Evolutionary conservation across 169 alveolate genomes (phyloP).

Genomic region (Theileria parva): DNA sequence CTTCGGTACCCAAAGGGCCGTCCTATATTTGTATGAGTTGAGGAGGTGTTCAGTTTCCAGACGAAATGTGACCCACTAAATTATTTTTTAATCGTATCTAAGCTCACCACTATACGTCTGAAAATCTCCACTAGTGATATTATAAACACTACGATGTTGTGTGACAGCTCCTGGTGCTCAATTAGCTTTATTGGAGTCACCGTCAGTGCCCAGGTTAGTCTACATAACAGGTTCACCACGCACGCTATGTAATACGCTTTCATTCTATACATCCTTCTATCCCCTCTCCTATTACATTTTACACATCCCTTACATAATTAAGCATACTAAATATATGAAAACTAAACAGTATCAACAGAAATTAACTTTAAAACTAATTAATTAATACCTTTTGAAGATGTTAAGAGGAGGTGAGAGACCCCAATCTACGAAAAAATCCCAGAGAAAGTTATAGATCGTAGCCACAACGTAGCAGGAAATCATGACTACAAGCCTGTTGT

Average conservation of each 20-base stretch:
- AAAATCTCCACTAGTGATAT: slow-evolving; percentile 39
- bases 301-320: neutral
- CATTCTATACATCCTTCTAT: slow-evolving; percentile 59
- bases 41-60: slow-evolving; percentile 84
- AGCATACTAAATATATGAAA: neutral
- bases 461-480: slow-evolving; percentile 78
- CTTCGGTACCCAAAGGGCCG: slow-evolving; percentile 81
- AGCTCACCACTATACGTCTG: slow-evolving; percentile 64
- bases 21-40: slow-evolving; percentile 81
- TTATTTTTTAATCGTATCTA: neutral
- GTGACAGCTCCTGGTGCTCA: slow-evolving; percentile 34
- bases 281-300: slow-evolving; percentile 12
- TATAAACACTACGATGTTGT: slow-evolving; percentile 23
- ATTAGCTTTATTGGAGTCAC: slow-evolving; percentile 32
- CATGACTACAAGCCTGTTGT: slow-evolving; percentile 58
- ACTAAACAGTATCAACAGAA: no score
- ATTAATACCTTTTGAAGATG: slow-evolving; percentile 66
- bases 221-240: slow-evolving; percentile 54
- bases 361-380: no score
- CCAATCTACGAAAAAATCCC: slow-evolving; percentile 88
- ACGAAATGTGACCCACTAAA: slow-evolving; percentile 81
- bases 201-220: slow-evolving; percentile 67
- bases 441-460: slow-evolving; percentile 79
- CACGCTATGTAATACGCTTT: slow-evolving; percentile 65
- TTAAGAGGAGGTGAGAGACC: slow-evolving; percentile 71